Evolutionary conservation across 192 early-diverging fungal genomes (phyloP), one percentile per base, ranked within the genome.

Genomic region (Coemansia asiatica): DNA sequence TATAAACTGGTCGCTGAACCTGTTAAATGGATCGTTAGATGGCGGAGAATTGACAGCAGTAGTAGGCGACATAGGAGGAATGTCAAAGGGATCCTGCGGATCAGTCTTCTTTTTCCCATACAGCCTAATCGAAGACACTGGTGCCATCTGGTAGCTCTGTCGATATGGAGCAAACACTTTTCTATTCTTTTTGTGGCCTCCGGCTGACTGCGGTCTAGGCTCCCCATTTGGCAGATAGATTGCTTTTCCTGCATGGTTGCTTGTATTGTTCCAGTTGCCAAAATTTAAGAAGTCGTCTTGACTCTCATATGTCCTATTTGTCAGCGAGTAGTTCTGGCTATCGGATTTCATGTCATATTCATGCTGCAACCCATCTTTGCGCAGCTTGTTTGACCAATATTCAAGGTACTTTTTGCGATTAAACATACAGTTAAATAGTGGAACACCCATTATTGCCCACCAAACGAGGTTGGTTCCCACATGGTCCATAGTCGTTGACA

Each of bases 401-500:
- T 62, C 63, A 36, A 83, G 35, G 51, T 83, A 72, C 7, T 23
- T n/a, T 9, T 54, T n/a, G 26, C 49, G 61, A 6, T 60, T 27
- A 40, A 83, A 75, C 23, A 69, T 4, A 28, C 81, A 75, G 61
- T 74, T 74, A 4, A 58, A 65, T 7, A 83, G 22, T 0, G 81
- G 75, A 4, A 60, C 68, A 21, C 81, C 81, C 58, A 78, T 67
- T 23, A 83, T 77, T 0, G 62, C 51, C 81, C 81, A 83, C 71
- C 75, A 83, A 27, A 83, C 72, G 0, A 78, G 63, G 15, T 77
- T 74, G 0, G 72, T 72, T 6, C 64, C 67, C 40, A 83, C 0
- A 27, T 79, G 76, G 49, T 79, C 76, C 67, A 79, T 63, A 1
- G 44, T 44, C 7, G 76, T 79, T 8, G 71, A 61, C 33, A 74